A percentile compares a stretch with the other conserved stretches of the same genome.
Evolutionary conservation across 768 basidiomycete species (phyloP).

Genomic region (Lactarius trivialis): DNA sequence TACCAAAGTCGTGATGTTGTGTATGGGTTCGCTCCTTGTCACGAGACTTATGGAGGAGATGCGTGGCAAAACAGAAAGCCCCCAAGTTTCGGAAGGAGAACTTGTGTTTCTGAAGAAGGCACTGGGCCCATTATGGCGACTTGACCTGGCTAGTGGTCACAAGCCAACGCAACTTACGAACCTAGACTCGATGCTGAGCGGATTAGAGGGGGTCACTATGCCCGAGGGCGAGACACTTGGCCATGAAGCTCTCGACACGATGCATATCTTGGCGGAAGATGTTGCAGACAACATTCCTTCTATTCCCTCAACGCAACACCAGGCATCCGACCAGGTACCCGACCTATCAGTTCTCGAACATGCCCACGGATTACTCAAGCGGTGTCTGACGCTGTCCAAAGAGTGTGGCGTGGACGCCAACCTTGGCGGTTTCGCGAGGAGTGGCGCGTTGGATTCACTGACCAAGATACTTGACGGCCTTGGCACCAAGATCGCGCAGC

Average conservation of each 20-base stretch:
- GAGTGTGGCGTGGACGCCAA: background rate
- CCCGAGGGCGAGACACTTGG: background rate
- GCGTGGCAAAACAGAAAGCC: background rate
- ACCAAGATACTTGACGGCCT: background rate
- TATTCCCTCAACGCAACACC: background rate
- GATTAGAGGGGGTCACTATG: background rate
- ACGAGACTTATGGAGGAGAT: background rate
- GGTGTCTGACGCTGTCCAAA: background rate
- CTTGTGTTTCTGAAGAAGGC: background rate
- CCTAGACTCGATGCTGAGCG: conserved; percentile 1
- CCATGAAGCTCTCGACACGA: background rate
- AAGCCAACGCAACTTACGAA: background rate
- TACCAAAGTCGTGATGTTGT: background rate
- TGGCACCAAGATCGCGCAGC: background rate
- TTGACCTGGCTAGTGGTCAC: background rate
- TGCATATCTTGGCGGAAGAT: background rate
- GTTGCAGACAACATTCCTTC: background rate
- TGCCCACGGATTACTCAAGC: background rate
- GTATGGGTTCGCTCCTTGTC: conserved; percentile 1
- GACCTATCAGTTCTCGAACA: background rate
- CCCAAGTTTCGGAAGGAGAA: background rate
- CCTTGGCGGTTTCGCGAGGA: background rate
- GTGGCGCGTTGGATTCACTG: background rate
- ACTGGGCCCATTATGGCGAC: conserved; percentile 1
- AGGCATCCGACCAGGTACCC: background rate